Conservation (phyloP, 2,329 filamentous ascomycete genomes). For the Nigrospora sphaerica region DNA sequence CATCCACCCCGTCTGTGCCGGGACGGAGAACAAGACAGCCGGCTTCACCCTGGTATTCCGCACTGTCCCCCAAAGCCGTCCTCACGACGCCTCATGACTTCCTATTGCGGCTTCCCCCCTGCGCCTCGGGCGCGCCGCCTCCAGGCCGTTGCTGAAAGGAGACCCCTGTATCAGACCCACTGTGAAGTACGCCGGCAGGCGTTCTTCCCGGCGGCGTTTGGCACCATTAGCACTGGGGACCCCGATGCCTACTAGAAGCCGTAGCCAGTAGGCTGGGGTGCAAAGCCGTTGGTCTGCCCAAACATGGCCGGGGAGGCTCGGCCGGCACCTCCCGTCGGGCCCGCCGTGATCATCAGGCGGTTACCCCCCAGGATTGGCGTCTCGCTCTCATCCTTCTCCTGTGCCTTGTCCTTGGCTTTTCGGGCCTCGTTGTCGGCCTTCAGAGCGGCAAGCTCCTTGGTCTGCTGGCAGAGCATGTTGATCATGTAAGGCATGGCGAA, state of each 20-base stretch:
- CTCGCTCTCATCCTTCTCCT: slow-evolving; percentile 84
- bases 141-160: too few species aligned
- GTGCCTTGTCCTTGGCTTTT: slow-evolving; percentile 64
- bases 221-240: slow-evolving; percentile 6
- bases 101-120: too few species aligned
- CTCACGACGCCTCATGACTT: too few species aligned
- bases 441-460: slow-evolving; percentile 71
- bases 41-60: too few species aligned
- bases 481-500: slow-evolving; percentile 99
- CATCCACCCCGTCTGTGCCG: too few species aligned
- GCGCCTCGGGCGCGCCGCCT: too few species aligned
- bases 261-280: slow-evolving; percentile 80
- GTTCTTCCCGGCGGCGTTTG: too few species aligned
- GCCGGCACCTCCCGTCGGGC: slow-evolving; percentile 50
- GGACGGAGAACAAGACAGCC: too few species aligned
- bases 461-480: slow-evolving; percentile 91
- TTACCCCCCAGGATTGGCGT: slow-evolving; percentile 86
- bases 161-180: too few species aligned
- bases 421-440: slow-evolving; percentile 96
- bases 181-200: too few species aligned
- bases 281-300: slow-evolving; percentile 79
- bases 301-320: slow-evolving; percentile 60
- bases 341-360: slow-evolving; percentile 93
- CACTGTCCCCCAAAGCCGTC: too few species aligned
- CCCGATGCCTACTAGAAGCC: slow-evolving; percentile 38